These are phyloP conservation scores for Botryosphaeria dothidea DNA, from an alignment of 2,329 filamentous ascomycete genomes.

Conservation along the genomic window DNA sequence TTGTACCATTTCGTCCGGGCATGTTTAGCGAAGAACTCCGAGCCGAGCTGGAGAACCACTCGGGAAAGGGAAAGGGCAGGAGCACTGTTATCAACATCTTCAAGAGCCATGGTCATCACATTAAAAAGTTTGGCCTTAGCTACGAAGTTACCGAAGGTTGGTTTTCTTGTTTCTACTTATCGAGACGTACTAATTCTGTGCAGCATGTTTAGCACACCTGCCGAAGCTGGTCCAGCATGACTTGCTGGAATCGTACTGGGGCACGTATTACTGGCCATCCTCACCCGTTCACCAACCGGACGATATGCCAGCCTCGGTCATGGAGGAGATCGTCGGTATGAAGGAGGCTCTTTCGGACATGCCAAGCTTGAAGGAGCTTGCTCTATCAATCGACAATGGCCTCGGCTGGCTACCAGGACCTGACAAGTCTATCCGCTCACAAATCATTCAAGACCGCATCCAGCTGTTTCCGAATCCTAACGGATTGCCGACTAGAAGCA, in stretches of 20 bases:
- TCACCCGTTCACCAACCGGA: slow-evolving; percentile 61
- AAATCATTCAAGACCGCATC: slow-evolving; percentile 43
- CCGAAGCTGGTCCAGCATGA: slow-evolving; percentile 59
- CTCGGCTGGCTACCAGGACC: slow-evolving; percentile 67
- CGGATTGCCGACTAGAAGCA: slow-evolving; percentile 36
- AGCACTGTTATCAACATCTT: slow-evolving; percentile 65
- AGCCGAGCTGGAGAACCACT: slow-evolving; percentile 22
- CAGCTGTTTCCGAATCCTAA: slow-evolving; percentile 26
- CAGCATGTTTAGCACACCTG: slow-evolving; percentile 47
- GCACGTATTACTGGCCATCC: slow-evolving; percentile 65
- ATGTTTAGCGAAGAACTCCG: slow-evolving; percentile 49
- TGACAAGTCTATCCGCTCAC: slow-evolving; percentile 54
- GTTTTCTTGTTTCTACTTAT: too few species aligned
- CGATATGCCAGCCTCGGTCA: slow-evolving; percentile 60
- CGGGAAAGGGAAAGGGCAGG: slow-evolving; percentile 34
- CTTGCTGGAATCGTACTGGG: slow-evolving; percentile 61
- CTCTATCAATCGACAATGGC: slow-evolving; percentile 66
- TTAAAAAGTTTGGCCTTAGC: slow-evolving; percentile 65
- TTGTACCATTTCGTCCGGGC: slow-evolving; percentile 66
- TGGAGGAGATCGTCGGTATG: slow-evolving; percentile 65
- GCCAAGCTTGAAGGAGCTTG: slow-evolving; percentile 60
- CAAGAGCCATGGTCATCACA: slow-evolving; percentile 60
- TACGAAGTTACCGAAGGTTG: slow-evolving; percentile 64
- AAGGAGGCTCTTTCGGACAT: slow-evolving; percentile 61
- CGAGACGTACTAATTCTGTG: background rate